Conservation (phyloP, 352 stramenopile species). For the Phytophthora pini region DNA sequence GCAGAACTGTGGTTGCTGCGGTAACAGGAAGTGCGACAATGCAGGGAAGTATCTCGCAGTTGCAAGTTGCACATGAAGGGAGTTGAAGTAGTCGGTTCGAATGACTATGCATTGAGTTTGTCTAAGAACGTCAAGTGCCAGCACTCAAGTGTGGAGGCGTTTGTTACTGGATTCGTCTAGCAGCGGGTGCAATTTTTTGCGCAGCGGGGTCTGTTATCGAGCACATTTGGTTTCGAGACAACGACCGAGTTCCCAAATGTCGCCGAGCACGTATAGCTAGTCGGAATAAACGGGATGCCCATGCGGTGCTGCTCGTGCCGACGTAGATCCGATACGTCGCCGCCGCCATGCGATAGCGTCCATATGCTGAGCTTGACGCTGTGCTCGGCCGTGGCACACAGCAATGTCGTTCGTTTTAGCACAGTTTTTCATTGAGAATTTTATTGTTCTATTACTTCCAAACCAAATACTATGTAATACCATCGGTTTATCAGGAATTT, state of each 20-base stretch:
- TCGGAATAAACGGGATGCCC: background rate
- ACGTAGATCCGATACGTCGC: slow-evolving; percentile 10
- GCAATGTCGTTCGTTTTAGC: slow-evolving; percentile 2
- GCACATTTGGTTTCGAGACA: slow-evolving; percentile 13
- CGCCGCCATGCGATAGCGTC: slow-evolving; percentile 8
- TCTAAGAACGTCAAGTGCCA: background rate
- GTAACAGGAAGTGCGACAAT: too few relatives aligned
- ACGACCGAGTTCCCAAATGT: slow-evolving; percentile 20
- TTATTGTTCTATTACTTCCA: background rate
- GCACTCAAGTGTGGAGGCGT: background rate
- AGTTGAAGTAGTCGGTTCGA: background rate
- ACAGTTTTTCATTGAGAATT: slow-evolving; percentile 14
- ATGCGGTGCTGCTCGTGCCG: slow-evolving; percentile 17
- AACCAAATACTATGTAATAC: background rate
- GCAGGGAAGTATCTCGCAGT: background rate
- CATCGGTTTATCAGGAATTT: too few relatives aligned
- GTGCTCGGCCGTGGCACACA: background rate
- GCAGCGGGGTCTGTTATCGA: too few relatives aligned
- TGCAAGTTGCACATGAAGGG: background rate
- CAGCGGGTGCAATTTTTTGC: background rate
- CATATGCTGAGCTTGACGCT: slow-evolving; percentile 19
- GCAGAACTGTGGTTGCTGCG: too few relatives aligned
- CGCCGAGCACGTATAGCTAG: slow-evolving; percentile 13
- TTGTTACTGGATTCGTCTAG: background rate
- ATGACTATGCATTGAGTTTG: background rate